A percentile compares a stretch with the other conserved stretches of the same genome.
These are phyloP conservation scores for Aspergillus incahuasiensis DNA, from an alignment of 495 filamentous ascomycete species.

Conservation along the genomic window DNA sequence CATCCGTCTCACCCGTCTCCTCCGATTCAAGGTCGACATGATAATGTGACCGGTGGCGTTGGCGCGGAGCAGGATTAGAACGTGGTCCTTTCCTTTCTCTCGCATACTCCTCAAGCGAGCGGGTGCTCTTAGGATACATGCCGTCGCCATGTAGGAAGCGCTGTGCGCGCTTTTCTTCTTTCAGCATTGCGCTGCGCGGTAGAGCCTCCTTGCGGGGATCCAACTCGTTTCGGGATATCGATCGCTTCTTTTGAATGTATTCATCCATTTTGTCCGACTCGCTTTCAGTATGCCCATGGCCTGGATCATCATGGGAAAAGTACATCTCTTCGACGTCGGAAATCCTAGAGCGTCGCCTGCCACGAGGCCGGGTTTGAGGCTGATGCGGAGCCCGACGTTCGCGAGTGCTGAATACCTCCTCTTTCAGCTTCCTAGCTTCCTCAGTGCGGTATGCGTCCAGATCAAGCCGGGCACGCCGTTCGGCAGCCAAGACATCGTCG, in stretches of 20 bases:
- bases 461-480: slow-evolving; percentile 20
- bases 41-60: slow-evolving; percentile 4
- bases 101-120: not conserved
- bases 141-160: slow-evolving; percentile 5
- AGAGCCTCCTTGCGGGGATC: not conserved
- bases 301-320: slow-evolving; percentile 19
- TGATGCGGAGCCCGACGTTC: not conserved
- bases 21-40: slow-evolving; percentile 7
- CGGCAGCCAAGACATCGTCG: not conserved
- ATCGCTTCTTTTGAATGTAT: slow-evolving; percentile 12
- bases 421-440: not conserved
- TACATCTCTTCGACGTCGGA: slow-evolving; percentile 29
- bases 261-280: slow-evolving; percentile 28
- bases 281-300: slow-evolving; percentile 15
- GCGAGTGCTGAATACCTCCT: not conserved
- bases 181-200: slow-evolving; percentile 5
- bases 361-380: not conserved
- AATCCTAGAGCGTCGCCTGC: slow-evolving; percentile 13
- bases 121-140: not conserved
- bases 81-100: slow-evolving; percentile 1
- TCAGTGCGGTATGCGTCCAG: slow-evolving; percentile 17
- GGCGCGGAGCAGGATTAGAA: not conserved
- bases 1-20: slow-evolving; percentile 3
- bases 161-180: slow-evolving; percentile 2
- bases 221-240: slow-evolving; percentile 4